These are phyloP conservation scores for Claviceps arundinis DNA, from an alignment of 2,329 filamentous ascomycete genomes.

Conservation along the genomic window DNA sequence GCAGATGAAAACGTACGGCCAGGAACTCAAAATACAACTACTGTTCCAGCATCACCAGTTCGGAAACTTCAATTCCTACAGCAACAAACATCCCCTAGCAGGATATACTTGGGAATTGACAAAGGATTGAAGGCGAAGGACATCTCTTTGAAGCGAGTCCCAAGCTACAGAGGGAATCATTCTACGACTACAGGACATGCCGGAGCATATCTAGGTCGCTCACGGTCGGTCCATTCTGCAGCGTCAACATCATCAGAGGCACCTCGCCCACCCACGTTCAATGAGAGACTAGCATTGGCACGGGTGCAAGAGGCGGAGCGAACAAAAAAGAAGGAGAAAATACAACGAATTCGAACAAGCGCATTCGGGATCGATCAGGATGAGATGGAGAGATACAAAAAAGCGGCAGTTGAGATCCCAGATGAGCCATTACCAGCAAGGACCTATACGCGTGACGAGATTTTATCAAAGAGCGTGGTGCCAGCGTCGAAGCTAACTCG, in stretches of 20 bases:
- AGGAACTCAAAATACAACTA: slow-evolving; percentile 30
- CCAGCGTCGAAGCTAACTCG: slow-evolving; percentile 21
- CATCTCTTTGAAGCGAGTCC: slow-evolving; percentile 68
- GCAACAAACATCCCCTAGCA: slow-evolving; percentile 60
- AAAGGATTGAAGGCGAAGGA: slow-evolving; percentile 72
- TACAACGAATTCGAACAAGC: slow-evolving; percentile 38
- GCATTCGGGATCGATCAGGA: slow-evolving; percentile 44
- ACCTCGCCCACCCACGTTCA: slow-evolving; percentile 51
- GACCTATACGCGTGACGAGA: slow-evolving; percentile 50
- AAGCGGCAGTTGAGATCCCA: slow-evolving; percentile 40
- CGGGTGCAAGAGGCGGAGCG: slow-evolving; percentile 40
- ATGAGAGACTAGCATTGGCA: slow-evolving; percentile 68
- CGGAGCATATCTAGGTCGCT: slow-evolving; percentile 31
- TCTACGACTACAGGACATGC: slow-evolving; percentile 9
- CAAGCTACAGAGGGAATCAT: slow-evolving; percentile 26
- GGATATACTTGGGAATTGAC: slow-evolving; percentile 75
- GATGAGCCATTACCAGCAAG: slow-evolving; percentile 33
- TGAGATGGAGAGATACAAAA: slow-evolving; percentile 48
- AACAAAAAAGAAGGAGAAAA: slow-evolving; percentile 36
- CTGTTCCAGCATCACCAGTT: slow-evolving; percentile 67
- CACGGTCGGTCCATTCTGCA: slow-evolving; percentile 24
- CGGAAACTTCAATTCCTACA: slow-evolving; percentile 37
- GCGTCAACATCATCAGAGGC: slow-evolving; percentile 15
- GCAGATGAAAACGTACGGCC: slow-evolving; percentile 10
- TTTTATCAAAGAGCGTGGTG: slow-evolving; percentile 27